A percentile compares a stretch with the other conserved stretches of the same genome.
phyloP scores from a whole-genome alignment of 306 rosid species.

The Ammopiptanthus mongolicus region DNA sequence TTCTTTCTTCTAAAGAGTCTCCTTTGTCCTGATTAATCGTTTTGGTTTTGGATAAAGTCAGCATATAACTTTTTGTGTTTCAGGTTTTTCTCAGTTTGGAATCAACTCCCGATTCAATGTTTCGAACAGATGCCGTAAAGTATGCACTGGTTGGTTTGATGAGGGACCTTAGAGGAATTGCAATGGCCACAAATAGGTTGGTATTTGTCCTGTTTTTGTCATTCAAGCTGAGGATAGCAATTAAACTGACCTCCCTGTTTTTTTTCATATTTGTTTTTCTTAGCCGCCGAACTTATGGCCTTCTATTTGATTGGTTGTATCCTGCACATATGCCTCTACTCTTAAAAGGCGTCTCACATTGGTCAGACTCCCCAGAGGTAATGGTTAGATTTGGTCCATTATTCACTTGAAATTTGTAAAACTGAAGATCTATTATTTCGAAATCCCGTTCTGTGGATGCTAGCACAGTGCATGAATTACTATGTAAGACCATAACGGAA shows the following conservation, averaged over 20 bases:
- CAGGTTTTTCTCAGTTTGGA: slow-evolving; percentile 88
- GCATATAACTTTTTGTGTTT: slow-evolving; percentile 7
- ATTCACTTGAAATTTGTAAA: neutral
- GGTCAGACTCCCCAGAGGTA: slow-evolving; percentile 99
- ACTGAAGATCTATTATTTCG: neutral
- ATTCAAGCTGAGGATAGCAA: neutral
- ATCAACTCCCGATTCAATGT: slow-evolving; percentile 87
- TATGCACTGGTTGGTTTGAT: slow-evolving; percentile 80
- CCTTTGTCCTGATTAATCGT: neutral
- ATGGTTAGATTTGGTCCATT: neutral
- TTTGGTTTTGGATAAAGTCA: neutral
- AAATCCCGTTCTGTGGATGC: neutral
- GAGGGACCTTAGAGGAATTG: slow-evolving; percentile 98
- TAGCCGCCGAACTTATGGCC: slow-evolving; percentile 94
- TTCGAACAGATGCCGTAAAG: slow-evolving; percentile 86
- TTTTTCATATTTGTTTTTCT: slow-evolving; percentile 16
- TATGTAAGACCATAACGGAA: neutral
- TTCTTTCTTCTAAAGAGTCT: too few relatives aligned
- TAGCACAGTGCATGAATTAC: neutral
- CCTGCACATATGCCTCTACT: slow-evolving; percentile 89
- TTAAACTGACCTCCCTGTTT: slow-evolving; percentile 12
- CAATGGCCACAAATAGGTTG: slow-evolving; percentile 96
- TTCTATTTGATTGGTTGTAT: slow-evolving; percentile 97
- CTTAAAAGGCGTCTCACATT: slow-evolving; percentile 84
- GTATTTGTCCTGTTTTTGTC: slow-evolving; percentile 13